phyloP scores from a whole-genome alignment of 495 filamentous ascomycete genomes.

The Aspergillus biplanus region DNA sequence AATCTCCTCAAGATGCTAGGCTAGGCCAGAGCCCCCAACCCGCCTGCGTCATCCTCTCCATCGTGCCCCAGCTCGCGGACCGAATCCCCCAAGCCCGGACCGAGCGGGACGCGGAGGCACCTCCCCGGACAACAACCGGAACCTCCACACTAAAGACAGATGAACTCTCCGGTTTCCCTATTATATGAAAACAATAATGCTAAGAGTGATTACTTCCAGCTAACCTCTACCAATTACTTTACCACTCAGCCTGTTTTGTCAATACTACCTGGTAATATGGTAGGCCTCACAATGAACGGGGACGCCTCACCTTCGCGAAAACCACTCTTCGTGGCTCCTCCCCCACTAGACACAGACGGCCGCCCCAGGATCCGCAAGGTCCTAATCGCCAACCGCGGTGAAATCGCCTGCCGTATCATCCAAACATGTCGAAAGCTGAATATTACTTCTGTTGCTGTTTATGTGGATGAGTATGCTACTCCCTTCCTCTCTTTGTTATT shows the following conservation, averaged over 20 bases:
- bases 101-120: neutral
- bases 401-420: conserved; percentile 54
- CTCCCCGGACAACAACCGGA: neutral
- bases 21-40: neutral
- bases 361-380: conserved; percentile 27
- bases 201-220: neutral
- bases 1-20: too few species aligned
- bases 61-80: neutral
- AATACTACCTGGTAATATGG: neutral
- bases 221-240: too few species aligned
- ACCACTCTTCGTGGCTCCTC: conserved; percentile 25
- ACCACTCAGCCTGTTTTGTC: neutral
- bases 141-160: neutral
- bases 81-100: neutral
- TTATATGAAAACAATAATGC: neutral
- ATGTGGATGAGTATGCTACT: conserved; percentile 34
- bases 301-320: conserved; percentile 18
- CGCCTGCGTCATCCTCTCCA: too few species aligned
- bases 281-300: neutral
- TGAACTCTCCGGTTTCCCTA: neutral
- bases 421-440: conserved; percentile 38
- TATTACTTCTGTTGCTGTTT: conserved; percentile 51
- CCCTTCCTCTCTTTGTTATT: neutral
- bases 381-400: conserved; percentile 52
- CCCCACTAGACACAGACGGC: conserved; percentile 18